Percentiles rank a stretch among this genome's conserved stretches.
Evolutionary conservation across 2,329 filamentous ascomycete species (phyloP).

Genomic region (Dendrostoma leiphaemia): DNA sequence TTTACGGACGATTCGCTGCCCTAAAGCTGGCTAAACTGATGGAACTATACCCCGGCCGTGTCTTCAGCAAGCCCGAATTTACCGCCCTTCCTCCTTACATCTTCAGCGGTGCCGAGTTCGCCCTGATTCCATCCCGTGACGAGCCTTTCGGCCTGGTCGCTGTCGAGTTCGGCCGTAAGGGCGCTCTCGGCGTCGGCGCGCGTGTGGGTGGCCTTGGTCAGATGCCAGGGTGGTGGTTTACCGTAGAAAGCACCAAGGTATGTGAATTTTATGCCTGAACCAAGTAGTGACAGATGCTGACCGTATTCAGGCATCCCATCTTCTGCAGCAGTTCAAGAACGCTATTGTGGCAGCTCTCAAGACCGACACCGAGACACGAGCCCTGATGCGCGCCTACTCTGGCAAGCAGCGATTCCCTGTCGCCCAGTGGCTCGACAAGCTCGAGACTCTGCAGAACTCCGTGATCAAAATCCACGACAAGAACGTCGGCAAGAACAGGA

Average conservation of each 20-base stretch:
- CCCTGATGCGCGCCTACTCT: constrained; percentile 62
- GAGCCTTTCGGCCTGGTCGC: constrained; percentile 69
- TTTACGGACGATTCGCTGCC: constrained; percentile 65
- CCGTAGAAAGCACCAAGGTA: constrained; percentile 62
- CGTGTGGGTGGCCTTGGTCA: constrained; percentile 63
- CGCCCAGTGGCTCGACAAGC: constrained; percentile 62
- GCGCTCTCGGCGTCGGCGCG: constrained; percentile 63
- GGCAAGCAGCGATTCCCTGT: constrained; percentile 65
- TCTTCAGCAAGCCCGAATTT: constrained; percentile 67
- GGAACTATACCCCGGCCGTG: constrained; percentile 62
- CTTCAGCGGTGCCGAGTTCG: constrained; percentile 67
- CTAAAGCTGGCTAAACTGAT: constrained; percentile 62
- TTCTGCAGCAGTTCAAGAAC: constrained; percentile 62
- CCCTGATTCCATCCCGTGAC: constrained; percentile 67
- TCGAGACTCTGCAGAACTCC: constrained; percentile 58
- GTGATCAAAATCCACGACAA: constrained; percentile 43
- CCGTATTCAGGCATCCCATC: constrained; percentile 42
- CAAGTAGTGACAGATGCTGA: background rate
- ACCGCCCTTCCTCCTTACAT: constrained; percentile 64
- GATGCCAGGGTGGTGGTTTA: constrained; percentile 72
- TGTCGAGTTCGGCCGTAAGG: constrained; percentile 66
- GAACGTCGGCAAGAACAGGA: constrained; percentile 26
- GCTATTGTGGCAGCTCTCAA: constrained; percentile 58
- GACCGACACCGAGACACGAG: constrained; percentile 52
- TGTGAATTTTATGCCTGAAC: background rate